Conservation (phyloP, 768 basidiomycete species). For the Psilocybe subaeruginosa region DNA sequence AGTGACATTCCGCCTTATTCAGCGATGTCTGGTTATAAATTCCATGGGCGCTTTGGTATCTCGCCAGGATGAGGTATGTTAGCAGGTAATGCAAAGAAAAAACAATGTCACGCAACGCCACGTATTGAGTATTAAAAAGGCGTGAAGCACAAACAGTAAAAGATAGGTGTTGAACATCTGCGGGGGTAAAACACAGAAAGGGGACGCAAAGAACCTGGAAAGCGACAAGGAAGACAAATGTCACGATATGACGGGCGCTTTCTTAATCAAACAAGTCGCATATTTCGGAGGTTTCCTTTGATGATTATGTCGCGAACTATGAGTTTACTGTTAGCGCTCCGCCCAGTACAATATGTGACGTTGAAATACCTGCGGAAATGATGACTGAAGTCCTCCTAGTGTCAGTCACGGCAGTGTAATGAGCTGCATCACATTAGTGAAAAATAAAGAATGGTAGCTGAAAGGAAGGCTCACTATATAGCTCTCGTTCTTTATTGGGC, state of each 20-base stretch:
- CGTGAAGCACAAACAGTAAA: not conserved
- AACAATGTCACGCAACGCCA: not conserved
- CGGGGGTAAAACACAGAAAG: not conserved
- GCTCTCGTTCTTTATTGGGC: constrained; percentile 71
- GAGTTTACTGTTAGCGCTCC: constrained; percentile 7
- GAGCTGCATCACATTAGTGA: constrained; percentile 47
- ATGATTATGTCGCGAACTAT: constrained; percentile 75
- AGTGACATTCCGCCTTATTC: constrained; percentile 2
- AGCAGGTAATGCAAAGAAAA: not conserved
- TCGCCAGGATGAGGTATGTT: not conserved
- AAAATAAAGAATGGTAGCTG: constrained; percentile 2
- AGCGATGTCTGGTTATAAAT: constrained; percentile 6
- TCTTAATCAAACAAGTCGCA: constrained; percentile 48
- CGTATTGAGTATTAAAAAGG: not conserved
- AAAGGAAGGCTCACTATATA: constrained; percentile 57
- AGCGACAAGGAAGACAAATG: not conserved
- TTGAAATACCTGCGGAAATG: constrained; percentile 65
- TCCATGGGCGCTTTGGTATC: not conserved
- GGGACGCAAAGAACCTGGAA: not conserved
- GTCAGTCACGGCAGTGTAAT: constrained; percentile 83
- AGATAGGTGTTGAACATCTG: not conserved
- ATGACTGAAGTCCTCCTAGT: constrained; percentile 73
- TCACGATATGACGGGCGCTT: constrained; percentile 5
- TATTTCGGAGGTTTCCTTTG: constrained; percentile 62
- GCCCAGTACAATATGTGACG: not conserved